A percentile compares a stretch with the other conserved stretches of the same genome.
Evolutionary conservation across 352 stramenopile genomes (phyloP).

Genomic region (Pythium rhizo-oryzae): DNA sequence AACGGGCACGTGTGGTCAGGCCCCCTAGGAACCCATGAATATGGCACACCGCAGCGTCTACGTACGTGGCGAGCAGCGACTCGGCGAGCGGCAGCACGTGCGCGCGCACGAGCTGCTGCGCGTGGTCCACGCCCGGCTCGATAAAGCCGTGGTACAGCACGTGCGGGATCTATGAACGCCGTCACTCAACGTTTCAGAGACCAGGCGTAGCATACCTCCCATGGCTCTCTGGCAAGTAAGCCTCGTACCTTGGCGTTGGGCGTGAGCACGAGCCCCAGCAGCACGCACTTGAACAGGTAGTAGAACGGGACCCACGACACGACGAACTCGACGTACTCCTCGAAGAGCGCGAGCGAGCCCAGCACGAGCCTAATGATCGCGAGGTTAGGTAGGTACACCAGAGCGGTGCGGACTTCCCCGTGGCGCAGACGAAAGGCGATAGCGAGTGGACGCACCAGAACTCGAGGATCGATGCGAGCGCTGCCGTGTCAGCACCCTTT

Average conservation of each 20-base stretch:
- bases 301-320: constrained; percentile 78
- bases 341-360: constrained; percentile 50
- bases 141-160: constrained; percentile 70
- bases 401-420: no score
- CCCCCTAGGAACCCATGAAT: no score
- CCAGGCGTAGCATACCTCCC: no score
- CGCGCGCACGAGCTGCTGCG: constrained; percentile 45
- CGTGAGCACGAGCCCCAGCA: constrained; percentile 57
- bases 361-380: constrained; percentile 52
- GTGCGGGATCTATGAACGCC: constrained; percentile 46
- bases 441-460: constrained; percentile 46
- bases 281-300: constrained; percentile 72
- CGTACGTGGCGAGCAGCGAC: constrained; percentile 53
- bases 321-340: constrained; percentile 73
- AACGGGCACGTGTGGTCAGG: no score
- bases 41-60: no score
- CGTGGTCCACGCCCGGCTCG: constrained; percentile 40
- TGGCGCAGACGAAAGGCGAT: no score
- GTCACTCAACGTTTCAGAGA: no score
- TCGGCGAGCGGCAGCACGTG: constrained; percentile 60
- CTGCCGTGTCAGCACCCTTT: constrained; percentile 54
- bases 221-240: not conserved
- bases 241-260: constrained; percentile 55
- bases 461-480: constrained; percentile 55
- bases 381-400: no score